A percentile compares a stretch with the other conserved stretches of the same genome.
phyloP scores from a whole-genome alignment of 176 grass and related monocot genomes.

The Neostapfia colusana region DNA sequence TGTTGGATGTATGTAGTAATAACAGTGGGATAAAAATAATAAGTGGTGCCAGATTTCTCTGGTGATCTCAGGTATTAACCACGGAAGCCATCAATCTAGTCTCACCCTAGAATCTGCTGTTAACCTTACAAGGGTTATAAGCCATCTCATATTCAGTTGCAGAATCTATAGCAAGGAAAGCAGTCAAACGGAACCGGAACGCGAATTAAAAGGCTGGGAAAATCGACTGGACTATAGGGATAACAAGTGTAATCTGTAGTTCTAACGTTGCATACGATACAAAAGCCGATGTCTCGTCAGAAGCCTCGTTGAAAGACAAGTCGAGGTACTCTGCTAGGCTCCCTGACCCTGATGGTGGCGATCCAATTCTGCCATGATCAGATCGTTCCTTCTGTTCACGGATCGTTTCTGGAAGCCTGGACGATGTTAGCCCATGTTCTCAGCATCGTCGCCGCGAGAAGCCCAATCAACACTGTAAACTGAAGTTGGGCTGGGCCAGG shows the following conservation, averaged over 20 bases:
- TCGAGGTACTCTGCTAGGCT: slow-evolving; percentile 53
- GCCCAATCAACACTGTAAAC: too few species aligned
- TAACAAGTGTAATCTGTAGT: slow-evolving; percentile 8
- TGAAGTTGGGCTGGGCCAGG: too few species aligned
- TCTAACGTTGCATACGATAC: neutral
- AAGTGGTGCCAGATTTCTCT: neutral
- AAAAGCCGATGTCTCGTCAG: slow-evolving; percentile 15
- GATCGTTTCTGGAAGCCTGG: too few species aligned
- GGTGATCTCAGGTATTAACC: neutral
- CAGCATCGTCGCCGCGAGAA: too few species aligned
- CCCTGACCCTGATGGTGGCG: slow-evolving; percentile 22
- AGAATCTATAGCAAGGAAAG: neutral
- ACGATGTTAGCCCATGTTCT: too few species aligned
- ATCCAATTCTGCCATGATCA: slow-evolving; percentile 21
- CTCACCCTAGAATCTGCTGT: too few species aligned
- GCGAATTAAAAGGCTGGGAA: neutral
- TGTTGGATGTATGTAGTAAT: slow-evolving; percentile 13
- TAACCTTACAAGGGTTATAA: too few species aligned
- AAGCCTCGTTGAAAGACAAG: slow-evolving; percentile 51
- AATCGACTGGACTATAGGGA: neutral
- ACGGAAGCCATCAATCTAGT: neutral
- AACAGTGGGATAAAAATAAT: neutral
- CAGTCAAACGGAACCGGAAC: neutral
- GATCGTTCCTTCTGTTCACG: neutral
- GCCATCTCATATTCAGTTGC: neutral